phyloP scores from a whole-genome alignment of 495 filamentous ascomycete genomes.

The Xylaria scruposa region DNA sequence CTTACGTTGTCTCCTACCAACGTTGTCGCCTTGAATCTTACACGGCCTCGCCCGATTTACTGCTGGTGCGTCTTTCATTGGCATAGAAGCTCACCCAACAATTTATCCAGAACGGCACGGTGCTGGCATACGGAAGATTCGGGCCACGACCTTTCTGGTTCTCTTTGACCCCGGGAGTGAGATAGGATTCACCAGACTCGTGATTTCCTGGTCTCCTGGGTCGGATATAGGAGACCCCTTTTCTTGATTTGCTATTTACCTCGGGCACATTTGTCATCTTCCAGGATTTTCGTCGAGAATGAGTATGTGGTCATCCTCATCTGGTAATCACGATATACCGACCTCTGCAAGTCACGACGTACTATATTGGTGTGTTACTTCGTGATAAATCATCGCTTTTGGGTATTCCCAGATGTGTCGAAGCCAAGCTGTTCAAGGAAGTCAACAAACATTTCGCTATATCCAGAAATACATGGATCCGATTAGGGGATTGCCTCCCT shows the following conservation, averaged over 20 bases:
- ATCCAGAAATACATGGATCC: constrained; percentile 19
- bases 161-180: neutral
- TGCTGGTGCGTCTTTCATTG: constrained; percentile 7
- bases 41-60: neutral
- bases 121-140: neutral
- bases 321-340: neutral
- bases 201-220: neutral
- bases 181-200: neutral
- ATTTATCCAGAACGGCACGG: neutral
- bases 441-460: neutral
- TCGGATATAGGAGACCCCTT: neutral
- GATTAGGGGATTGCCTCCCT: constrained; percentile 16
- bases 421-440: neutral
- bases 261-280: neutral
- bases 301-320: neutral
- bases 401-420: neutral
- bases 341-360: neutral
- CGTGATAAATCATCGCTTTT: neutral
- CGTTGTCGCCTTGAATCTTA: constrained; percentile 12
- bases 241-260: neutral
- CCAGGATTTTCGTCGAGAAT: neutral
- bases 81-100: neutral
- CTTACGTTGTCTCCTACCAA: neutral
- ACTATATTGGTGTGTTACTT: neutral
- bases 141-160: neutral